These are phyloP conservation scores for Paramyrothecium roridum DNA, from an alignment of 2,329 filamentous ascomycete genomes.

Conservation along the genomic window DNA sequence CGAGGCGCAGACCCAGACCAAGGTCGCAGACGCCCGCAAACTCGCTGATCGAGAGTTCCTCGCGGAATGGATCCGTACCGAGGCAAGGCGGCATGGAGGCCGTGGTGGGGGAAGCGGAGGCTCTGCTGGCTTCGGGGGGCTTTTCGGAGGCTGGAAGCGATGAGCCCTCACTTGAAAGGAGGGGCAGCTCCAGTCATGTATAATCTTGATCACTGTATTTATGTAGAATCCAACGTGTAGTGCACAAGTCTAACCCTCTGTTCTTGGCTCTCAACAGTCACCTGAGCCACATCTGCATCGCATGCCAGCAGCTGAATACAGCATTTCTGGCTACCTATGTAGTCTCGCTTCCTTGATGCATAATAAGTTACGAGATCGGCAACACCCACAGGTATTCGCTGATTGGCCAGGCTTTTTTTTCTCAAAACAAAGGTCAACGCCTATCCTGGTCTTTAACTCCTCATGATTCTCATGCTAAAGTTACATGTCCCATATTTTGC, in stretches of 20 bases:
- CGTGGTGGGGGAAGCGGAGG: slow-evolving; percentile 39
- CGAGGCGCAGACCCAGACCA: slow-evolving; percentile 47
- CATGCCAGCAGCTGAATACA: no score
- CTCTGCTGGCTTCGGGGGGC: slow-evolving; percentile 30
- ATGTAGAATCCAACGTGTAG: no score
- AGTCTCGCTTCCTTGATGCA: no score
- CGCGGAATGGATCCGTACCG: slow-evolving; percentile 50
- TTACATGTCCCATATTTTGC: not conserved
- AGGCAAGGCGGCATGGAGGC: slow-evolving; percentile 44
- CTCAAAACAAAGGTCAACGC: not conserved
- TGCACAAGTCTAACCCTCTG: no score
- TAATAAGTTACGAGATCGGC: no score
- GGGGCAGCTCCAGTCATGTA: no score
- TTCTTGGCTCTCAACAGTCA: no score
- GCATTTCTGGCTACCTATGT: no score
- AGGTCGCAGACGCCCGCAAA: slow-evolving; percentile 44
- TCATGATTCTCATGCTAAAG: not conserved
- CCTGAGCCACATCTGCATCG: no score
- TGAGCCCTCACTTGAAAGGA: no score
- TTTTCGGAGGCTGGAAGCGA: slow-evolving; percentile 32
- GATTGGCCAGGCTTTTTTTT: not conserved
- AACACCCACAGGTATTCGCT: no score
- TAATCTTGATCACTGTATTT: no score
- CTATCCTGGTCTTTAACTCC: not conserved
- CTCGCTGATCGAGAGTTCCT: slow-evolving; percentile 48